Evolutionary conservation across 306 rosid genomes (phyloP).

Genomic region (Arachis hypogaea): DNA sequence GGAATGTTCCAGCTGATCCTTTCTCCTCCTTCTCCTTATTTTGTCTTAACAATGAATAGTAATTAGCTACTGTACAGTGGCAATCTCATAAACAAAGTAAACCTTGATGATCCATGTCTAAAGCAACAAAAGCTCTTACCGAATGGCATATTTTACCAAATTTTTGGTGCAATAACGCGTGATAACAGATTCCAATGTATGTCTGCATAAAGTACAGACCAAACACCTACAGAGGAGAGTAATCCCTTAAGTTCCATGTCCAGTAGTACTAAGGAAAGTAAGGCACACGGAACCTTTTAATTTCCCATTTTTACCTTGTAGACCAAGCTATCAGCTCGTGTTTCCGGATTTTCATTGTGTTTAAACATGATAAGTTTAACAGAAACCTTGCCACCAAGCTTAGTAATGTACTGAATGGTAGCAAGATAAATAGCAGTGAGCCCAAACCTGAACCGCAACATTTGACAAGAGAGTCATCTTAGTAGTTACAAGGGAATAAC

Average conservation of each 20-base stretch:
- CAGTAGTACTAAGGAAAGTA: not conserved
- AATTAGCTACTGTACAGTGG: constrained; percentile 38
- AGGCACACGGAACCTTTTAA: not conserved
- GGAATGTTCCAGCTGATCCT: constrained; percentile 38
- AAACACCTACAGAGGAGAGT: constrained; percentile 71
- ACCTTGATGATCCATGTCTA: no score
- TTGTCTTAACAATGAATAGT: constrained; percentile 53
- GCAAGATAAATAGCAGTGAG: constrained; percentile 78
- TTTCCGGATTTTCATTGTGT: constrained; percentile 83
- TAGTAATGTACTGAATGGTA: constrained; percentile 80
- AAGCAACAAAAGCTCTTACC: no score
- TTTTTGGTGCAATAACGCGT: constrained; percentile 88
- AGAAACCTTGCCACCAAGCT: constrained; percentile 74
- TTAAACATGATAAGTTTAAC: constrained; percentile 80
- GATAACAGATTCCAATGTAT: constrained; percentile 94
- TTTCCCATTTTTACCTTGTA: constrained; percentile 73
- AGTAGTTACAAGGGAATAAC: not conserved
- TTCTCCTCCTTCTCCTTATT: constrained; percentile 72
- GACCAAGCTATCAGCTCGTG: constrained; percentile 90
- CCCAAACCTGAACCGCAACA: constrained; percentile 71
- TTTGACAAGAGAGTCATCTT: not conserved
- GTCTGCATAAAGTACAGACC: constrained; percentile 98
- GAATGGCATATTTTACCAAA: not conserved
- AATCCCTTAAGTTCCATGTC: constrained; percentile 35
- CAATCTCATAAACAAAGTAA: not conserved